Percentiles rank a stretch among this genome's conserved stretches.
Conservation (phyloP, 1,284 basidiomycete genomes). For the Leccinum fallax region DNA sequence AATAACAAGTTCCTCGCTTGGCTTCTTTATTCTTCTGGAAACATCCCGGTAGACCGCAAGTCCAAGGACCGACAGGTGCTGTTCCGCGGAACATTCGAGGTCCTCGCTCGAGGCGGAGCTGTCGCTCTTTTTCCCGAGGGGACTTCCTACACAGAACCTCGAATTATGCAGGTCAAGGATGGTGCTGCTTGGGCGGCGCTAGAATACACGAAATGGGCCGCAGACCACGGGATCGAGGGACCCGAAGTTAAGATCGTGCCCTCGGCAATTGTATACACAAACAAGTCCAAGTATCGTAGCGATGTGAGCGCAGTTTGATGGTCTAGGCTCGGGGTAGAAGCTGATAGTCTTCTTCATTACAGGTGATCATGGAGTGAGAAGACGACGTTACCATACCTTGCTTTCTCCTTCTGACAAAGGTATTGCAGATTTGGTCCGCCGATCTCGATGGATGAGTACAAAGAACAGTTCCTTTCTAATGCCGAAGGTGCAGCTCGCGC, state of each 20-base stretch:
- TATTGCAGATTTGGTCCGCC: constrained; percentile 74
- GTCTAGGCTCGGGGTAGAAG: constrained; percentile 10
- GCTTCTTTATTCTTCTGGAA: constrained; percentile 87
- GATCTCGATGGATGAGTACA: constrained; percentile 75
- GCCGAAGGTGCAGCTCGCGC: constrained; percentile 69
- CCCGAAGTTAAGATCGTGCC: constrained; percentile 67
- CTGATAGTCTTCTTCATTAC: constrained; percentile 19
- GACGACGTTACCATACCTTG: constrained; percentile 10
- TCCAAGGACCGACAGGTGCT: constrained; percentile 87
- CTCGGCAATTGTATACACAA: constrained; percentile 89
- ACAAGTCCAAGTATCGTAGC: constrained; percentile 93
- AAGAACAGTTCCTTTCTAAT: constrained; percentile 74
- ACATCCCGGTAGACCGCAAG: constrained; percentile 94
- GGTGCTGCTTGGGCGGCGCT: constrained; percentile 95
- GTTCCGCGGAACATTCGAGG: constrained; percentile 90
- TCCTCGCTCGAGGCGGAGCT: constrained; percentile 73
- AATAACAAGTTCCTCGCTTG: constrained; percentile 71
- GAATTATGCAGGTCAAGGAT: constrained; percentile 93
- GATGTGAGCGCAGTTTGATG: constrained; percentile 52
- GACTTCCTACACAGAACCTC: constrained; percentile 86
- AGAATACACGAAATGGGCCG: constrained; percentile 85
- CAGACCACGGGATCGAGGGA: constrained; percentile 46
- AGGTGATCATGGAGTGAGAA: constrained; percentile 74
- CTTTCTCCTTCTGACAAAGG: constrained; percentile 13
- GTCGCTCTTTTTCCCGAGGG: constrained; percentile 97